phyloP scores from a whole-genome alignment of 1,284 basidiomycete genomes.

The Ustilago shanxiensis region DNA sequence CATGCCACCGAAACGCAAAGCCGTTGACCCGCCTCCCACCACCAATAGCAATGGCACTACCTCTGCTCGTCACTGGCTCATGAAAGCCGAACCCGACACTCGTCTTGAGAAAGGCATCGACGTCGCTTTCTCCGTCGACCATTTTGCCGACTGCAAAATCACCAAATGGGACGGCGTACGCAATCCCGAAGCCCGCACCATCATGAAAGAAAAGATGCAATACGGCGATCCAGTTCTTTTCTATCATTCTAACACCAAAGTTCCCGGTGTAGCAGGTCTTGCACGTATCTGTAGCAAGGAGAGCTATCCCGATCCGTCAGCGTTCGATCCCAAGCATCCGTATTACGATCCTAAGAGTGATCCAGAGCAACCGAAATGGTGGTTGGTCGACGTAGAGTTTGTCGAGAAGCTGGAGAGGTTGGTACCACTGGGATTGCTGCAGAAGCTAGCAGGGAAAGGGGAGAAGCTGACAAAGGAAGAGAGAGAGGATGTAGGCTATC shows the following conservation, averaged over 20 bases:
- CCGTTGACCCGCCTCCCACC: neutral
- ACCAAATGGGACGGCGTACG: constrained; percentile 92
- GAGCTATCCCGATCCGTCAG: constrained; percentile 51
- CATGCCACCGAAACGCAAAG: constrained; percentile 44
- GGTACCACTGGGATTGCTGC: constrained; percentile 82
- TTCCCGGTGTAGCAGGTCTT: constrained; percentile 76
- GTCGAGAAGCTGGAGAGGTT: constrained; percentile 78
- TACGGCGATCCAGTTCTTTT: constrained; percentile 82
- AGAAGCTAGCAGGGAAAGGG: constrained; percentile 78
- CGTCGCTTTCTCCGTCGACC: constrained; percentile 64
- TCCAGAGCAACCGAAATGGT: constrained; percentile 85
- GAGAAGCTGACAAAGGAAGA: constrained; percentile 76
- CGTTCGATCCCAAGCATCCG: constrained; percentile 75
- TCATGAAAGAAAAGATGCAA: constrained; percentile 86
- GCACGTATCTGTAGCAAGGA: constrained; percentile 33
- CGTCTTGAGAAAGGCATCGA: constrained; percentile 63
- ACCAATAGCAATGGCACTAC: neutral
- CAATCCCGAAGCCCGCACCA: constrained; percentile 89
- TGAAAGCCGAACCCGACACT: constrained; percentile 67
- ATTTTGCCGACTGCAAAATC: constrained; percentile 67
- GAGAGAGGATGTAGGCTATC: constrained; percentile 72
- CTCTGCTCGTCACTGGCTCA: constrained; percentile 53
- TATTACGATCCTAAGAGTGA: constrained; percentile 91
- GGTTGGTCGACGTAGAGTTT: constrained; percentile 83
- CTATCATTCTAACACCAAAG: constrained; percentile 94